Conservation (phyloP, 139 green algal species). For the Chlamydomonas sp. region DNA sequence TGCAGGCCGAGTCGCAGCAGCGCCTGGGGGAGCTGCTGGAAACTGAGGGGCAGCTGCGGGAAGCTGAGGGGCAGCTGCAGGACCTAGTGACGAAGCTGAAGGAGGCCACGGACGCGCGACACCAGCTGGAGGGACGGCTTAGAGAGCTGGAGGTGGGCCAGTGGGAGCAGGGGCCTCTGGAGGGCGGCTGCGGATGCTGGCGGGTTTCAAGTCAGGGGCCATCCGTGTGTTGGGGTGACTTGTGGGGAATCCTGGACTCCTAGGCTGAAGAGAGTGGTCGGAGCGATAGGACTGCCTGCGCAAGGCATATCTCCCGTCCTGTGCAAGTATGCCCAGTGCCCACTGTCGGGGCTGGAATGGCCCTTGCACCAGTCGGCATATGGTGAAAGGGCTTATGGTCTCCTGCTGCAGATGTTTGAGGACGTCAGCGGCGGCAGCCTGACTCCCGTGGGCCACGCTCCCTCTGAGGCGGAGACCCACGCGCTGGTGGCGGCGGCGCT, state of each 20-base stretch:
- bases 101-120: background rate
- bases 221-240: too few species aligned
- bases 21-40: slow-evolving; percentile 2
- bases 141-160: slow-evolving; percentile 2
- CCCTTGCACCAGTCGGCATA: too few species aligned
- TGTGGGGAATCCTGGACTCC: too few species aligned
- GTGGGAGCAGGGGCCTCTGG: background rate
- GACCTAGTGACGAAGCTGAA: background rate
- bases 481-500: background rate
- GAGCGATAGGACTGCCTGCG: too few species aligned
- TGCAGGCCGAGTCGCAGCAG: slow-evolving; percentile 24
- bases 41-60: background rate
- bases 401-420: background rate
- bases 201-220: background rate
- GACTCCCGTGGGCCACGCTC: background rate
- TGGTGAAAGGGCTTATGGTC: background rate
- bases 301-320: too few species aligned
- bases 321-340: too few species aligned
- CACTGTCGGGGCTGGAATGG: too few species aligned
- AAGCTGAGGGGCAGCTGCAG: slow-evolving; percentile 18
- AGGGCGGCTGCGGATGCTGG: background rate
- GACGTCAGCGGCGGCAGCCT: background rate
- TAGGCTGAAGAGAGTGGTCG: too few species aligned
- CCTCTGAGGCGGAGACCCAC: background rate
- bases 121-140: background rate